phyloP scores from a whole-genome alignment of 1,284 basidiomycete genomes.

The Ceratobasidium sp. region DNA sequence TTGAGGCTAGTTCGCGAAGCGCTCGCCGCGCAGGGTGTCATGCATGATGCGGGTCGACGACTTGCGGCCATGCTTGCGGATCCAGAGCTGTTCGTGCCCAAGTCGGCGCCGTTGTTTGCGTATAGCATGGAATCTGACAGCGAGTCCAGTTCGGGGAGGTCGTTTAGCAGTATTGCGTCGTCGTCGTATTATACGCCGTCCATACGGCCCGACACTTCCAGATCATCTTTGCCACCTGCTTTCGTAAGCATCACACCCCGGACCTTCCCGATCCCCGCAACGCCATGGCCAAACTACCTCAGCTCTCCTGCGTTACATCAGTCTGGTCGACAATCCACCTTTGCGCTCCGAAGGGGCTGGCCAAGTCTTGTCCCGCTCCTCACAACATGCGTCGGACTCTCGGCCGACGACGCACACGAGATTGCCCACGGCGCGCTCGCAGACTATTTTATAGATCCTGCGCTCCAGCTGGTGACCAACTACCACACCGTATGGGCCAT shows the following conservation, averaged over 20 bases:
- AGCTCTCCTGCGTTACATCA: constrained; percentile 18
- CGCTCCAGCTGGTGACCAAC: constrained; percentile 16
- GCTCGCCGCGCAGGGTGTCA: constrained; percentile 25
- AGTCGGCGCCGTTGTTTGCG: neutral
- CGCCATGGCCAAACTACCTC: constrained; percentile 23
- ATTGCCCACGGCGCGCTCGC: constrained; percentile 22
- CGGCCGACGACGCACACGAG: constrained; percentile 26
- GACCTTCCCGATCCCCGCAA: constrained; percentile 20
- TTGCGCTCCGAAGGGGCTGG: constrained; percentile 24
- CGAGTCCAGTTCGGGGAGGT: constrained; percentile 17
- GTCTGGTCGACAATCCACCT: constrained; percentile 23
- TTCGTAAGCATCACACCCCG: constrained; percentile 11
- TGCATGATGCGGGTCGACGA: constrained; percentile 23
- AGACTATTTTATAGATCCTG: constrained; percentile 5
- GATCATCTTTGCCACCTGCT: constrained; percentile 1
- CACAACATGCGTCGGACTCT: constrained; percentile 16
- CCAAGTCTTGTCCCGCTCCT: constrained; percentile 37
- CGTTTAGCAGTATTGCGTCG: constrained; percentile 14
- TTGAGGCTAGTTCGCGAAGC: constrained; percentile 25
- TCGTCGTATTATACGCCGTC: neutral
- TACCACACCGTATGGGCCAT: constrained; percentile 34
- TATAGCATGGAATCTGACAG: constrained; percentile 13
- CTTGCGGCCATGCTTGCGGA: constrained; percentile 21
- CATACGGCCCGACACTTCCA: neutral
- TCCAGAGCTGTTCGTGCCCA: neutral